These are phyloP conservation scores for Elsinoe australis DNA, from an alignment of 2,329 filamentous ascomycete genomes.

Conservation along the genomic window DNA sequence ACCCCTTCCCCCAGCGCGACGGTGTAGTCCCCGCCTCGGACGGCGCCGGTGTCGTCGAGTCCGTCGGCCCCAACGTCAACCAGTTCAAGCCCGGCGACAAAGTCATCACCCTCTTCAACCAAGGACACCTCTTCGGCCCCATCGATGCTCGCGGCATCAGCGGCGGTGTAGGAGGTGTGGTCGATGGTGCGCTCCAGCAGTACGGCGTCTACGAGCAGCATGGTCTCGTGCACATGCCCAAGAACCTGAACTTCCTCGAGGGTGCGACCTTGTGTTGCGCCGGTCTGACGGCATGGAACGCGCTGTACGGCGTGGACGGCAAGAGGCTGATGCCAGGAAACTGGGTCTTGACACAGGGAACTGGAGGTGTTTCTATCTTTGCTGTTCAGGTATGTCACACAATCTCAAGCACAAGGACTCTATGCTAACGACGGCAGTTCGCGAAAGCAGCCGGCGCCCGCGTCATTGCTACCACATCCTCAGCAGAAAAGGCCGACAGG, in stretches of 20 bases:
- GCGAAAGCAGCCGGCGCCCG: constrained; percentile 47
- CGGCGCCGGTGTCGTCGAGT: constrained; percentile 45
- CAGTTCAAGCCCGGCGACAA: constrained; percentile 52
- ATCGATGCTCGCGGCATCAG: constrained; percentile 33
- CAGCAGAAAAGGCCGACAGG: constrained; percentile 41
- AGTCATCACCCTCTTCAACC: constrained; percentile 57
- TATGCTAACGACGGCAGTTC: constrained; percentile 28
- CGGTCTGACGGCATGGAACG: constrained; percentile 46
- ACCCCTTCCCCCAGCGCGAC: constrained; percentile 38
- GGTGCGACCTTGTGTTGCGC: constrained; percentile 43
- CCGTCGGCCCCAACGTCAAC: constrained; percentile 49
- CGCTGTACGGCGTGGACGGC: constrained; percentile 43
- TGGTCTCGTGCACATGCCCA: constrained; percentile 58
- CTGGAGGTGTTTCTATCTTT: constrained; percentile 60
- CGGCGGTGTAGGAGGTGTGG: constrained; percentile 58
- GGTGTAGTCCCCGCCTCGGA: constrained; percentile 44
- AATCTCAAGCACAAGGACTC: background rate
- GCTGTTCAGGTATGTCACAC: constrained; percentile 44
- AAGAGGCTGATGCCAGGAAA: constrained; percentile 33
- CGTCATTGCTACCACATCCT: constrained; percentile 53
- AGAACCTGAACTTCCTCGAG: constrained; percentile 43
- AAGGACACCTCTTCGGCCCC: constrained; percentile 47
- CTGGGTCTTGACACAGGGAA: constrained; percentile 60
- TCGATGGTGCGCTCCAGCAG: constrained; percentile 61
- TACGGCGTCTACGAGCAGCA: constrained; percentile 60